Evolutionary conservation across 176 grass and related monocot species (phyloP).

Genomic region (Carex myosuroides): DNA sequence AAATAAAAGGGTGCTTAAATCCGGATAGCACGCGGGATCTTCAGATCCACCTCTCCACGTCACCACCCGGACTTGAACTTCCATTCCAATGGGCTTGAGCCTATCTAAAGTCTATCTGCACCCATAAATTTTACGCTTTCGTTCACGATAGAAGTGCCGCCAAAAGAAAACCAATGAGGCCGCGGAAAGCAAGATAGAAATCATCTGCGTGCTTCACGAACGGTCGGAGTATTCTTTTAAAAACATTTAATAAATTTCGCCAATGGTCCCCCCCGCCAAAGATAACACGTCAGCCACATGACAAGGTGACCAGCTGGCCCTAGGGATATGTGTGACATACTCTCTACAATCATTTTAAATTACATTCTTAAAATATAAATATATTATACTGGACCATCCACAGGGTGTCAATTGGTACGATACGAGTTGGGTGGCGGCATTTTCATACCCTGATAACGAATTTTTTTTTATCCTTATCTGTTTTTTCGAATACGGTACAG

Average conservation of each 20-base stretch:
- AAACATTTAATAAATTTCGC: background rate
- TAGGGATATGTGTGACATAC: constrained; percentile 11
- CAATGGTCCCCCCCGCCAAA: constrained; percentile 10
- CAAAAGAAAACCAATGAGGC: background rate
- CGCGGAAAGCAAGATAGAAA: background rate
- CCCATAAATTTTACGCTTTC: background rate
- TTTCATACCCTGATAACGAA: no score
- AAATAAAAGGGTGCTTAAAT: background rate
- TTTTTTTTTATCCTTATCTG: no score
- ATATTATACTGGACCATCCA: background rate
- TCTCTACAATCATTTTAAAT: constrained; percentile 1
- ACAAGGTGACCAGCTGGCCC: constrained; percentile 44
- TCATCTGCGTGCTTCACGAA: background rate
- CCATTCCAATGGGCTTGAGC: constrained; percentile 31
- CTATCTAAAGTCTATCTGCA: background rate
- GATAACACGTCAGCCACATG: constrained; percentile 51
- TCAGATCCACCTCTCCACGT: constrained; percentile 20
- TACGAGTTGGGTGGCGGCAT: no score
- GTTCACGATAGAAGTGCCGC: background rate
- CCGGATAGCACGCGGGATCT: constrained; percentile 31
- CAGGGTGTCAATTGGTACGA: no score
- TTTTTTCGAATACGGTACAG: no score
- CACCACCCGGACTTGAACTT: constrained; percentile 26
- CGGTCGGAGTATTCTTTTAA: background rate
- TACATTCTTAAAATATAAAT: background rate